Evolutionary conservation across 148 eudicot genomes (phyloP).

Genomic region (Silene uniflora): DNA sequence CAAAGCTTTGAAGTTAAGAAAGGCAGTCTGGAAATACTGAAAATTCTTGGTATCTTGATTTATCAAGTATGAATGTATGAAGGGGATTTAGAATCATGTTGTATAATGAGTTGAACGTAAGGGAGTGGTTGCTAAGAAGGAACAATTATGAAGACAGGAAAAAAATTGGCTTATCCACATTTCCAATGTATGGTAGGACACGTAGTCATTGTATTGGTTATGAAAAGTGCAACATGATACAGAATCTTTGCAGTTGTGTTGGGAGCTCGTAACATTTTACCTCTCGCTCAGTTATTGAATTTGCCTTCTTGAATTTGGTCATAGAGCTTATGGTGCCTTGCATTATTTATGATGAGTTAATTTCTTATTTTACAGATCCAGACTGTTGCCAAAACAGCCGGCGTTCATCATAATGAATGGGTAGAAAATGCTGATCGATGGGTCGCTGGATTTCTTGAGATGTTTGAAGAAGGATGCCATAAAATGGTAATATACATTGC

Average conservation of each 20-base stretch:
- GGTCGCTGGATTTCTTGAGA: conserved; percentile 84
- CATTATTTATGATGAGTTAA: background rate
- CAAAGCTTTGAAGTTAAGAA: too few relatives aligned
- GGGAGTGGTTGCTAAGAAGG: too few relatives aligned
- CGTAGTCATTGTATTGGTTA: too few relatives aligned
- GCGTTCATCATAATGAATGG: conserved; percentile 67
- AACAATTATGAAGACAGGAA: too few relatives aligned
- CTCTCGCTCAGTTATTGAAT: background rate
- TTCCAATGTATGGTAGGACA: background rate
- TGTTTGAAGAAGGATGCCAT: conserved; percentile 98
- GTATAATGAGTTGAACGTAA: too few relatives aligned
- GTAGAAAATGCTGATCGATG: conserved; percentile 82
- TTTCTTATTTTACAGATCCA: conserved; percentile 44
- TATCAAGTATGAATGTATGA: too few relatives aligned
- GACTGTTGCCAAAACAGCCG: conserved; percentile 57
- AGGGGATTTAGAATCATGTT: too few relatives aligned
- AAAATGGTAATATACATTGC: conserved; percentile 30
- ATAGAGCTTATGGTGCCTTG: background rate
- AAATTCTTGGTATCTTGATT: too few relatives aligned
- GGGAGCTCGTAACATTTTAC: background rate
- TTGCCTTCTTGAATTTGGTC: background rate
- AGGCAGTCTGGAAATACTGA: too few relatives aligned
- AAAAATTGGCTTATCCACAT: background rate
- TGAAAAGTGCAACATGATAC: background rate
- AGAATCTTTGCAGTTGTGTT: background rate